Percentiles rank a stretch among this genome's conserved stretches.
These are phyloP conservation scores for Pythium phragmiticola DNA, from an alignment of 352 stramenopile genomes.

Conservation along the genomic window DNA sequence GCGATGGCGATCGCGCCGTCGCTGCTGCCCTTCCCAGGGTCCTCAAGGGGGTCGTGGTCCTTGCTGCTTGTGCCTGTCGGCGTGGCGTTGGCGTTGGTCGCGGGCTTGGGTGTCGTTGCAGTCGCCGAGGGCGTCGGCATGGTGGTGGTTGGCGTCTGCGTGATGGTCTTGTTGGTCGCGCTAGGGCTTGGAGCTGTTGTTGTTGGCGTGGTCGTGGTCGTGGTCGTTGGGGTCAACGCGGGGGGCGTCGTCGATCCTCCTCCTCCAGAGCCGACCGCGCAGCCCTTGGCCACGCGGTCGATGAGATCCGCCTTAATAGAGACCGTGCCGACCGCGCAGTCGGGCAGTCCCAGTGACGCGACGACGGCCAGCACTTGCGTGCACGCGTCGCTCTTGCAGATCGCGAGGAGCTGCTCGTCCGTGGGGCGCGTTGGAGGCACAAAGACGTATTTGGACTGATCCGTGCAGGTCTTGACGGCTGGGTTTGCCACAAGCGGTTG, in stretches of 20 bases:
- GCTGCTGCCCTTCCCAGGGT: neutral
- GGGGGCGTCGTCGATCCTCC: neutral
- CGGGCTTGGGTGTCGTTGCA: neutral
- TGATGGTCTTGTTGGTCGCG: neutral
- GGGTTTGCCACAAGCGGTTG: constrained; percentile 17
- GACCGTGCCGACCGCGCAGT: constrained; percentile 24
- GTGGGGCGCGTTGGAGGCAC: constrained; percentile 20
- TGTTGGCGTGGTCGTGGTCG: neutral
- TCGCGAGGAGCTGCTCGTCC: constrained; percentile 21
- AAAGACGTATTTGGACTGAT: constrained; percentile 19
- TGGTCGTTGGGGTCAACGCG: neutral
- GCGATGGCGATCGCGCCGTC: constrained; percentile 1
- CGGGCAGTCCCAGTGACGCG: constrained; percentile 9
- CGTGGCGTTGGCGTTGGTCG: constrained; percentile 1
- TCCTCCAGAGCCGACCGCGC: neutral
- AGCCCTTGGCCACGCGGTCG: constrained; percentile 19
- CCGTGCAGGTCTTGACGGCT: constrained; percentile 12
- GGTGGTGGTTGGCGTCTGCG: neutral
- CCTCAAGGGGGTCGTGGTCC: neutral
- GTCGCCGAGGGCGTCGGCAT: neutral
- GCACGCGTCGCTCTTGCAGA: constrained; percentile 27
- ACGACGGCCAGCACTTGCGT: constrained; percentile 19
- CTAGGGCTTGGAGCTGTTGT: neutral
- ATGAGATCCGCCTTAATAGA: constrained; percentile 21
- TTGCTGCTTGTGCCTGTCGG: neutral